Conservation (phyloP, 768 basidiomycete species). For the Trametes villosa region DNA sequence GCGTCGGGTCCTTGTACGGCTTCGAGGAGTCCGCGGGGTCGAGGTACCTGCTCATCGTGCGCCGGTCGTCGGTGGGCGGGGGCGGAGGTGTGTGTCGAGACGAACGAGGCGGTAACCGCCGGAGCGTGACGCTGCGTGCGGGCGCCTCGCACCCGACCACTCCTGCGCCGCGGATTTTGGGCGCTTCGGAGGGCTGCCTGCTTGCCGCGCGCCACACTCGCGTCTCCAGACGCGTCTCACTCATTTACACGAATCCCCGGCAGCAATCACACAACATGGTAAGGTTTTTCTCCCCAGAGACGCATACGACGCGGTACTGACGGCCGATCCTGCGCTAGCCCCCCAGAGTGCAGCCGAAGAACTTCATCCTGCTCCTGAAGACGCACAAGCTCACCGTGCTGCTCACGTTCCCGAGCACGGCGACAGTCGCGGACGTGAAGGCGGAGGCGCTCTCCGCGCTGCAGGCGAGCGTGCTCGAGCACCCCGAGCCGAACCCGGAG, state of each 20-base stretch:
- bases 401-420: constrained; percentile 56
- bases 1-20: constrained; percentile 66
- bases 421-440: constrained; percentile 63
- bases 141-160: constrained; percentile 16
- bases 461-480: constrained; percentile 47
- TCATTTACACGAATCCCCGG: too few relatives aligned
- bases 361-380: constrained; percentile 71
- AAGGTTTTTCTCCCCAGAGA: too few relatives aligned
- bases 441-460: constrained; percentile 66
- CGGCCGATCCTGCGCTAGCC: constrained; percentile 39
- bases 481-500: constrained; percentile 23
- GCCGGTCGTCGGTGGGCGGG: constrained; percentile 11
- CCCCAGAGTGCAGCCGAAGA: constrained; percentile 58
- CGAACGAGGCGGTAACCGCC: constrained; percentile 23
- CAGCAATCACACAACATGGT: background rate
- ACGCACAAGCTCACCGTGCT: constrained; percentile 74
- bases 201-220: constrained; percentile 6
- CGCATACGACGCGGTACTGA: background rate
- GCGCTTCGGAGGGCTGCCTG: background rate
- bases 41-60: constrained; percentile 59
- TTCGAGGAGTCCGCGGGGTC: constrained; percentile 50
- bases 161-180: constrained; percentile 3
- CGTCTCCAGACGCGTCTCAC: background rate
- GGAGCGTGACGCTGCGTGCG: constrained; percentile 18
- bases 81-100: constrained; percentile 10